Evolutionary conservation across 208 protist genomes (phyloP), one percentile per base, ranked within the genome.

Genomic region (Borovskyia barvae): DNA sequence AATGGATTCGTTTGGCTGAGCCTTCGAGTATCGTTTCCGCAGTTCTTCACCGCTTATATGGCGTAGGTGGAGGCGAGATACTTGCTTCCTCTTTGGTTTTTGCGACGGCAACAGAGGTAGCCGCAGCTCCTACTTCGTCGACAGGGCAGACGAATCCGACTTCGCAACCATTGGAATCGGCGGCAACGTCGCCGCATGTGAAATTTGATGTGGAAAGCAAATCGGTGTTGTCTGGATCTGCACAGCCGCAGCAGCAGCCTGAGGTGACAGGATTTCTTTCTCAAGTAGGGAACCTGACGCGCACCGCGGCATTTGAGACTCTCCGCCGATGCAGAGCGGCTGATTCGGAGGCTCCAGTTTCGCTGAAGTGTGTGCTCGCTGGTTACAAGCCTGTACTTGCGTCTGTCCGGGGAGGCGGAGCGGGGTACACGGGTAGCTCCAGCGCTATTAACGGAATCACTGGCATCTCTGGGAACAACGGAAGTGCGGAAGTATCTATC

Each of bases 1-100:
- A 71, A 56, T 71, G 64, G 47, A 19, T 90, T 37, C 76, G 79
- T 25, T 47, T 79, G 29, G 64, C 66, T 29, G 83, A 90, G 52
- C 83, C 83, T 5, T 62, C 76, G 11, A 82, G 70, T 40, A 22
- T 87, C 25, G 54, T 90, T 0, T 59, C 71, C 5, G 42, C 51
- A 47, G 76, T 77, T 17, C 46, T 90, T 45, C 48, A n/a, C n/a
- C n/a, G n/a, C n/a, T n/a, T n/a, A n/a, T n/a, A n/a, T n/a, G n/a
- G n/a, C n/a, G n/a, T n/a, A n/a, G n/a, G n/a, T n/a, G n/a, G n/a
- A n/a, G n/a, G n/a, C n/a, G n/a, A n/a, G n/a, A n/a, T n/a, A n/a
- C n/a, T n/a, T n/a, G n/a, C n/a, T n/a, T n/a, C n/a, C n/a, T n/a
- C n/a, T n/a, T n/a, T n/a, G n/a, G n/a, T n/a, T n/a, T n/a, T n/a